These are phyloP conservation scores for Saccharomycopsis lassenensis DNA, from an alignment of 805 yeast genomes.

Conservation along the genomic window DNA sequence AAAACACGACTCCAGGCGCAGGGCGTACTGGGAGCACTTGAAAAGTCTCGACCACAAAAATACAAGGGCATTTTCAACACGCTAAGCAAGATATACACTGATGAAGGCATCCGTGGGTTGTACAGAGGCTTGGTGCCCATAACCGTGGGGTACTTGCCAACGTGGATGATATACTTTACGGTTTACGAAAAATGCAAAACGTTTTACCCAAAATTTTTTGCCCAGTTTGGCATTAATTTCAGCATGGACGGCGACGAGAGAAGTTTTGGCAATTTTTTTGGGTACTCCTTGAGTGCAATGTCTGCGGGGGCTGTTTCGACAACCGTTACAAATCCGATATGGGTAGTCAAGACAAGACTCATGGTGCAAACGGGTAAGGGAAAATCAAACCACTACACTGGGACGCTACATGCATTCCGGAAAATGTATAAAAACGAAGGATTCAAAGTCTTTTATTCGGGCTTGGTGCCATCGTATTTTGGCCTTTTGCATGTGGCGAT, in stretches of 20 bases:
- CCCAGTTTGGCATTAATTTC: constrained; percentile 21
- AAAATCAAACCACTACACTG: constrained; percentile 39
- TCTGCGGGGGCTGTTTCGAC: constrained; percentile 86
- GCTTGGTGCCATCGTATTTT: constrained; percentile 79
- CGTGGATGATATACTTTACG: constrained; percentile 94
- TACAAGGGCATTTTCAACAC: constrained; percentile 58
- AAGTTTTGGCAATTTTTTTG: constrained; percentile 13
- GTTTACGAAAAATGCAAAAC: constrained; percentile 74
- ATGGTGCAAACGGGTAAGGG: constrained; percentile 69
- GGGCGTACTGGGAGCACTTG: constrained; percentile 34
- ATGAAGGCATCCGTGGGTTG: constrained; percentile 76
- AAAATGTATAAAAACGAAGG: constrained; percentile 80
- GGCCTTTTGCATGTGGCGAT: constrained; percentile 92
- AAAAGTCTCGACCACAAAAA: constrained; percentile 22
- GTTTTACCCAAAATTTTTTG: constrained; percentile 35
- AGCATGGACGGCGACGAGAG: constrained; percentile 1
- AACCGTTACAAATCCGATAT: constrained; percentile 80
- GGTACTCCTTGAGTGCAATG: constrained; percentile 49
- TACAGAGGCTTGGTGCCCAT: constrained; percentile 92
- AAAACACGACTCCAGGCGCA: constrained; percentile 93
- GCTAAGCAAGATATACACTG: constrained; percentile 49
- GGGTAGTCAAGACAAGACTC: constrained; percentile 94
- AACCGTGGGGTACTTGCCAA: constrained; percentile 86
- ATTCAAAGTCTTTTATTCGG: constrained; percentile 69
- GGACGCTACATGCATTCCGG: constrained; percentile 74